A percentile compares a stretch with the other conserved stretches of the same genome.
Conservation (phyloP, 1,284 basidiomycete species). For the Puccinia hordei region DNA sequence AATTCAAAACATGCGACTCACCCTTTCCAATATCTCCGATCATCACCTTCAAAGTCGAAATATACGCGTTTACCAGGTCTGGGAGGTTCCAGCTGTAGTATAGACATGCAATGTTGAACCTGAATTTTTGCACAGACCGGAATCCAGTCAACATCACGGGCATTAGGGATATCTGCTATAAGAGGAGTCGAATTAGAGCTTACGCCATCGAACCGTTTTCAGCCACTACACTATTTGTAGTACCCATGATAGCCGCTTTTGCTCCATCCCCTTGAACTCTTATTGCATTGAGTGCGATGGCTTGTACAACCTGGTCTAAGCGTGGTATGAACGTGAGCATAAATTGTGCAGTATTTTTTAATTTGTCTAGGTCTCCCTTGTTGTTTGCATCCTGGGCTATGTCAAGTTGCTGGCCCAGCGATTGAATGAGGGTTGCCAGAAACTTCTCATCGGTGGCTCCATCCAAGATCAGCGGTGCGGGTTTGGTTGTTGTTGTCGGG, state of each 20-base stretch:
- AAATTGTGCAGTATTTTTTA: too few species aligned
- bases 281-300: too few species aligned
- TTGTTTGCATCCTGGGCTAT: not conserved
- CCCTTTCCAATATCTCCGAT: not conserved
- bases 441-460: not conserved
- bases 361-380: too few species aligned
- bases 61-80: not conserved
- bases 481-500: too few species aligned
- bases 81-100: not conserved
- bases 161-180: not conserved
- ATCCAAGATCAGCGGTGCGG: not conserved
- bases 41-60: not conserved
- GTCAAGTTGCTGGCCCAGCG: not conserved
- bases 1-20: not conserved
- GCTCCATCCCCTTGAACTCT: too few species aligned
- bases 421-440: not conserved
- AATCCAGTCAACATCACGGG: not conserved
- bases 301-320: too few species aligned
- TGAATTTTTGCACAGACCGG: not conserved
- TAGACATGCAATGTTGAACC: not conserved
- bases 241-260: too few species aligned
- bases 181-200: not conserved
- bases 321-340: too few species aligned
- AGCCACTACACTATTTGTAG: not conserved
- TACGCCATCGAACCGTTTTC: not conserved